These are phyloP conservation scores for Podospora sp. DNA, from an alignment of 495 filamentous ascomycete species.

Conservation along the genomic window DNA sequence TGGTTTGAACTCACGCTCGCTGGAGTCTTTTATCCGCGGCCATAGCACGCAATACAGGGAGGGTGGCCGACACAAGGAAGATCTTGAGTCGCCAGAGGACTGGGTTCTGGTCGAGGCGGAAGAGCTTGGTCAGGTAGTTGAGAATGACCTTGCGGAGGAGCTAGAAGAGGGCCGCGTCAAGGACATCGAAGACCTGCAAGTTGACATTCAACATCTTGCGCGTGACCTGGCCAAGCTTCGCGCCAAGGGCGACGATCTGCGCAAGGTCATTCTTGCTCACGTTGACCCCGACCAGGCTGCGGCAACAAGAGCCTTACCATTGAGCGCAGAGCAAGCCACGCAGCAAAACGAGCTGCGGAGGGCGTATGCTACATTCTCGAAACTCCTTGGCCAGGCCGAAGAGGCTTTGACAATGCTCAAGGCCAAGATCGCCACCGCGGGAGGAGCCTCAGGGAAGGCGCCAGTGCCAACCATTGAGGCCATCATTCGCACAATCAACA, in stretches of 20 bases:
- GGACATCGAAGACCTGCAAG: constrained; percentile 64
- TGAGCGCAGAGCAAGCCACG: constrained; percentile 76
- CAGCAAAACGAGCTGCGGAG: constrained; percentile 83
- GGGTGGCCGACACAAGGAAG: constrained; percentile 52
- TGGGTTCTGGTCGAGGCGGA: constrained; percentile 73
- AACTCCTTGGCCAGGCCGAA: constrained; percentile 75
- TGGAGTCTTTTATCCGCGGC: constrained; percentile 70
- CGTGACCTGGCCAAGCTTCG: constrained; percentile 68
- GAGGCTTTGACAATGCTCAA: constrained; percentile 79
- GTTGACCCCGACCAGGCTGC: constrained; percentile 64
- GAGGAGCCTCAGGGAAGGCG: constrained; percentile 45
- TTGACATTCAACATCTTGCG: constrained; percentile 60
- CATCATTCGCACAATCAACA: constrained; percentile 84
- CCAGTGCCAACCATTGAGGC: constrained; percentile 82
- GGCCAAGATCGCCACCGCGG: constrained; percentile 68
- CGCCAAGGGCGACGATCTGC: constrained; percentile 71
- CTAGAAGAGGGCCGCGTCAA: constrained; percentile 67
- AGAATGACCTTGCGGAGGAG: constrained; percentile 53
- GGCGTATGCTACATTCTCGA: constrained; percentile 67
- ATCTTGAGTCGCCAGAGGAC: constrained; percentile 65
- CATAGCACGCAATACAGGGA: constrained; percentile 57
- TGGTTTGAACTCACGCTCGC: constrained; percentile 78
- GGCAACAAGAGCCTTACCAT: constrained; percentile 64
- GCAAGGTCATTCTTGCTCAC: constrained; percentile 64
- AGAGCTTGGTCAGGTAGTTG: constrained; percentile 61